Conservation (phyloP, 78 protist species). For the slime mould (Dictyostelium discoideum) region DNA sequence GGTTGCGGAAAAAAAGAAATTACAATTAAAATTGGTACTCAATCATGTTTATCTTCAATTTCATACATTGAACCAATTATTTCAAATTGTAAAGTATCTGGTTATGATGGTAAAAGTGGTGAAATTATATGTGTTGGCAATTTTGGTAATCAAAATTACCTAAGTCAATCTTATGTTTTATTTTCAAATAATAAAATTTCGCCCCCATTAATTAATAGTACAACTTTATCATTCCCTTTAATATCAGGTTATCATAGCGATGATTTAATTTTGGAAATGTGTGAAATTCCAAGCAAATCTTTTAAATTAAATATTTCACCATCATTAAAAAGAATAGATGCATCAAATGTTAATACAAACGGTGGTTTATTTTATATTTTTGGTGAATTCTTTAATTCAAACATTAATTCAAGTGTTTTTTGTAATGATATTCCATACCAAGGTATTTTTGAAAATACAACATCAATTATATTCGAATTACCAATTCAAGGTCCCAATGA, state of each 20-base stretch:
- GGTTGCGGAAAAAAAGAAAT: neutral
- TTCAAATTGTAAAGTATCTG: neutral
- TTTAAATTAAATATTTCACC: no score
- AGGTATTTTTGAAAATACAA: neutral
- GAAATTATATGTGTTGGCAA: neutral
- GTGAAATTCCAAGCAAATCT: neutral
- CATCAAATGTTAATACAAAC: neutral
- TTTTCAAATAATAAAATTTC: neutral
- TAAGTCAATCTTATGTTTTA: no score
- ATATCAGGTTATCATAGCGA: neutral
- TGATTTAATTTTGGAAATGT: neutral
- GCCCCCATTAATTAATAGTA: neutral
- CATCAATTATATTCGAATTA: neutral
- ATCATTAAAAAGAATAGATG: no score
- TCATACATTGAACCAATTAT: neutral
- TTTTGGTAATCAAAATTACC: neutral
- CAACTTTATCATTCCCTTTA: neutral
- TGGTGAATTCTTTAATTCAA: neutral
- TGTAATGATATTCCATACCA: neutral
- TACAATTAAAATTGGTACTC: neutral
- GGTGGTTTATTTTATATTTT: neutral
- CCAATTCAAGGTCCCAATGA: neutral
- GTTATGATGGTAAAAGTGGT: no score
- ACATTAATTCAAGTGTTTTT: no score
- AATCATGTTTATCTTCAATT: neutral